Evolutionary conservation across 805 yeast genomes (phyloP), one percentile per base, ranked within the genome.

Genomic region (Debaryomyces castellii): DNA sequence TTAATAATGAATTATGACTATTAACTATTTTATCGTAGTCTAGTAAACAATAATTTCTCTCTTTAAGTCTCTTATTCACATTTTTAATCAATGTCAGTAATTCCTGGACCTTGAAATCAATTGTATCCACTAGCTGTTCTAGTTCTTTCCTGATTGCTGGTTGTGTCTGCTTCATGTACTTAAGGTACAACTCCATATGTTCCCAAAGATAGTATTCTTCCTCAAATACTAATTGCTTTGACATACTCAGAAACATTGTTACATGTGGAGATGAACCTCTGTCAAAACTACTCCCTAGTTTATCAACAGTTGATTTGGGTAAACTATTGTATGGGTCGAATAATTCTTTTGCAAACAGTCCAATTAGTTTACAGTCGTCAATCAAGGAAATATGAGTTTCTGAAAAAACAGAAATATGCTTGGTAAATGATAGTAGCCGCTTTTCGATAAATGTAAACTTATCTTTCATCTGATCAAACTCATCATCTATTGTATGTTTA

Each of bases 21-120:
- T 63, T 65, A 27, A 49, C 51, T 11, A 63, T 58, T 40, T 57
- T 59, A 46, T 74, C 77, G 50, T 67, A 67, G 36, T 70, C 76
- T 44, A 72, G 52, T 21, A 72, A 54, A 1, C 69, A 63, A 44
- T 55, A 55, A 12, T 66, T 66, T 25, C 78, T 49, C 11, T 52
- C 55, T 12, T 56, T 62, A 10, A 67, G 48, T 10, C 51, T 55
- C 32, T 50, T 61, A 41, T 62, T 62, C 24, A 72, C 63, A 6
- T 44, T 50, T 14, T 55, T 57, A 20, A 62, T 48, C 4, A 57
- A 18, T 1, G 28, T 41, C 32, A 53, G 41, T 17, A 64, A 47
- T 6, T 46, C 49, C 3, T 41, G 40, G 4, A 62, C 34, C 27
- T 54, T 60, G 11, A 39, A 39, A 5, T 53, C 57, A 30, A 54